Evolutionary conservation across 306 rosid genomes (phyloP).

Genomic region (Cucurbita moschata): DNA sequence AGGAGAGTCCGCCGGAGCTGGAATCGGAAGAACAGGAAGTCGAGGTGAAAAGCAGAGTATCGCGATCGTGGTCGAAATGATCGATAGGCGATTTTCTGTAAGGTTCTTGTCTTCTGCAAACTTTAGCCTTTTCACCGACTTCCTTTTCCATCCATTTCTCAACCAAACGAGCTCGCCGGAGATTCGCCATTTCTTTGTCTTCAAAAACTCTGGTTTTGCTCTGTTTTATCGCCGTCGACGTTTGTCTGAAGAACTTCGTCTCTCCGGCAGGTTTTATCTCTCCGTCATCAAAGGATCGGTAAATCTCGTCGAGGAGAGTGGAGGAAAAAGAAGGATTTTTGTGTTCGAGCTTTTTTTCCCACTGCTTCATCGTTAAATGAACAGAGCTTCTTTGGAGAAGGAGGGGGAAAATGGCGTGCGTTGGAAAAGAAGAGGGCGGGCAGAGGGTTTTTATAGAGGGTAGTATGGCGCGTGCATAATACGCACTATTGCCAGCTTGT

Average conservation of each 20-base stretch:
- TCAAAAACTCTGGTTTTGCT: conserved; percentile 14
- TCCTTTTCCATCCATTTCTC: conserved; percentile 51
- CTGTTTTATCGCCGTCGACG: conserved; percentile 24
- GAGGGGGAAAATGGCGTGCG: conserved; percentile 10
- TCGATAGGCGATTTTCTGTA: conserved; percentile 15
- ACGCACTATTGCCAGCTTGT: conserved; percentile 30
- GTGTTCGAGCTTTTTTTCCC: conserved; percentile 4
- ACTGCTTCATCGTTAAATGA: conserved; percentile 25
- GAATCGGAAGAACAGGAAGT: conserved; percentile 74
- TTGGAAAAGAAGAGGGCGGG: conserved; percentile 15
- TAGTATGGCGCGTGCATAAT: conserved; percentile 37
- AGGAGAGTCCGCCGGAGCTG: conserved; percentile 60
- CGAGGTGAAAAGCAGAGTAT: conserved; percentile 50
- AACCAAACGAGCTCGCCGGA: conserved; percentile 28
- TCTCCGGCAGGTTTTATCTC: conserved; percentile 18
- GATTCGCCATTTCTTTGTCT: conserved; percentile 12
- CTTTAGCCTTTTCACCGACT: neutral
- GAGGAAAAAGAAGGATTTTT: conserved; percentile 68
- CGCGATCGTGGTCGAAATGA: conserved; percentile 17
- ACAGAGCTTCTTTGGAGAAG: conserved; percentile 4
- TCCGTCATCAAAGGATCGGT: conserved; percentile 68
- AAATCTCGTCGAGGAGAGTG: conserved; percentile 58
- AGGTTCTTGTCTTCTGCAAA: conserved; percentile 3
- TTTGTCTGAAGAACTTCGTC: conserved; percentile 25
- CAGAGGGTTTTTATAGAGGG: conserved; percentile 25